Evolutionary conservation across 2,329 filamentous ascomycete species (phyloP), one percentile per base, ranked within the genome.

Genomic region (Grosmannia huntii): DNA sequence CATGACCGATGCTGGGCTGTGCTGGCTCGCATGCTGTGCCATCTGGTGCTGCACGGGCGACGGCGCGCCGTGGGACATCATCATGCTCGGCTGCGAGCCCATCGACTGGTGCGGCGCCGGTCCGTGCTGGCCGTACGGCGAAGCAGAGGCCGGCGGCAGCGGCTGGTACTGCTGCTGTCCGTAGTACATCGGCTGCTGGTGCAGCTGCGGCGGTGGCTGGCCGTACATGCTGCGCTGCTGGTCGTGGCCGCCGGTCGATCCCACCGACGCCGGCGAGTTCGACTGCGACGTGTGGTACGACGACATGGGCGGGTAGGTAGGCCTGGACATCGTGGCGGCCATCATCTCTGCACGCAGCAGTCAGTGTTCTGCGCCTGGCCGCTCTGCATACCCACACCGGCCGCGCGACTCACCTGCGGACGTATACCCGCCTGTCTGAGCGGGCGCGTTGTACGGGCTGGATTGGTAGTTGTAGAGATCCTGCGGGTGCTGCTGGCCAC

Each of bases 231-330:
- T 86, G 65, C 91, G 81, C 74, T 95, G 89, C 68, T 92, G 89
- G 68, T 97, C 92, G 72, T 96, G 90, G 59, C 84, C 81, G 59
- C 90, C 89, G 25, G 90, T 86, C 38, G 92, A 96, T 62, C 91
- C 88, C 66, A 96, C 91, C 55, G 91, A 95, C 46, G 90, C 89
- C 54, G 92, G 92, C 58, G 92, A 96, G 72, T 92, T 95, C 59
- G 91, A 95, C 75, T 96, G 91, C 58, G 91, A 90, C 21, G 91
- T 95, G 72, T 96, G 89, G 70, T 96, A 96, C 36, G 79, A 96
- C 33, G 79, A 80, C 69, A 96, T 95, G 61, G 90, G 89, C 65
- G 91, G 91, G 70, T 95, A 96, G 53, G 85, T 81, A 65, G 85
- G 83, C 71, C 86, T 83, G 72, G 89, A 87, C 88, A 84, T 80